Percentiles rank a stretch among this genome's conserved stretches.
phyloP scores from a whole-genome alignment of 257 asterid species.

The Ilex asprella region DNA sequence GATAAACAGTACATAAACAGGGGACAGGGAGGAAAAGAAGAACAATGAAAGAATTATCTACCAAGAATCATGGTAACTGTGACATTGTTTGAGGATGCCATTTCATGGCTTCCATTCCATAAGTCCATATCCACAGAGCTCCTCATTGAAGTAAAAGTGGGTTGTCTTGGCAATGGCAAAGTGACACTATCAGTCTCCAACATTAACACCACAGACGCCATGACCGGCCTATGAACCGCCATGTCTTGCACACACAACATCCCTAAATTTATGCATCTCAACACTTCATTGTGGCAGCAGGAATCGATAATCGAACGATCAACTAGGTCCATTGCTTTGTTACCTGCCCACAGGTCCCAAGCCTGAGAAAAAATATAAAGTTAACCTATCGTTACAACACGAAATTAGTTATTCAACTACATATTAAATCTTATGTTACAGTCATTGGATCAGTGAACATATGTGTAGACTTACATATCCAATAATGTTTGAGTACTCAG shows the following conservation, averaged over 20 bases:
- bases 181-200: slow-evolving; percentile 46
- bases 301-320: slow-evolving; percentile 40
- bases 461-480: slow-evolving; percentile 52
- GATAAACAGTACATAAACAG: too few species aligned
- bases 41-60: slow-evolving; percentile 29
- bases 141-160: slow-evolving; percentile 53
- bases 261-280: slow-evolving; percentile 63
- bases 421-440: background rate
- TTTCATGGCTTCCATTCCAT: slow-evolving; percentile 44
- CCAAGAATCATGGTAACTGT: slow-evolving; percentile 66
- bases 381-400: background rate
- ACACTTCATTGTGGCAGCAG: slow-evolving; percentile 32
- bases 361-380: slow-evolving; percentile 33
- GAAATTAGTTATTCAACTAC: too few species aligned
- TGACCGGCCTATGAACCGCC: slow-evolving; percentile 55
- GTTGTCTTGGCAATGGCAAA: slow-evolving; percentile 63
- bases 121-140: slow-evolving; percentile 29
- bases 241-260: slow-evolving; percentile 76
- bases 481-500: slow-evolving; percentile 44
- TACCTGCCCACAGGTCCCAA: slow-evolving; percentile 70
- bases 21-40: background rate
- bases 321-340: slow-evolving; percentile 43
- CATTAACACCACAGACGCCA: slow-evolving; percentile 67
- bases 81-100: slow-evolving; percentile 43
- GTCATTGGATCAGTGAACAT: background rate